A percentile compares a stretch with the other conserved stretches of the same genome.
These are phyloP conservation scores for Phytophthora pistaciae DNA, from an alignment of 352 stramenopile species.

Conservation along the genomic window DNA sequence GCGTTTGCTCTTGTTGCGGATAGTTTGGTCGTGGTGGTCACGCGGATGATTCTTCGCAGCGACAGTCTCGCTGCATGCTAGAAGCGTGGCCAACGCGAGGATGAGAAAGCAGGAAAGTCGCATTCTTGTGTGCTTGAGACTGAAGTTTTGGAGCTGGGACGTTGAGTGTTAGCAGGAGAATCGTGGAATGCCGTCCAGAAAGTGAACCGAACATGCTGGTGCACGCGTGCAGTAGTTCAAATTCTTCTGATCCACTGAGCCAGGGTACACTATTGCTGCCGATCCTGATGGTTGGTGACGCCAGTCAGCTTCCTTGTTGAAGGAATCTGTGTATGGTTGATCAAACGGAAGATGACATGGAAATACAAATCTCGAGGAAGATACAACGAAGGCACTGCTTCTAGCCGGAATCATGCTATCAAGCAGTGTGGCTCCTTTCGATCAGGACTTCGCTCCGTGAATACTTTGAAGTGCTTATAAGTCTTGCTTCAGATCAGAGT, in stretches of 20 bases:
- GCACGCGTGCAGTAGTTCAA: not conserved
- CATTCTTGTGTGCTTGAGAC: constrained; percentile 11
- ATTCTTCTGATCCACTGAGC: not conserved
- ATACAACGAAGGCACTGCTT: constrained; percentile 1
- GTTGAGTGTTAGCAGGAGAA: constrained; percentile 1
- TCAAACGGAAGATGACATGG: not conserved
- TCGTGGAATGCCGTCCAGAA: not conserved
- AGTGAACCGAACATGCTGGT: not conserved
- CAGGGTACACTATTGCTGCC: not conserved
- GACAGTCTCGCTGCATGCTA: constrained; percentile 3
- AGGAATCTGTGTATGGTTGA: not conserved
- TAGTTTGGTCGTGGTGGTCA: constrained; percentile 4
- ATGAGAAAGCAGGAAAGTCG: constrained; percentile 8
- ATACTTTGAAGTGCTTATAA: too few relatives aligned
- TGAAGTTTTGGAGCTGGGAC: not conserved
- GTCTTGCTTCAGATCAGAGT: too few relatives aligned
- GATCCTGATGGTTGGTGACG: not conserved
- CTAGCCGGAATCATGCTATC: too few relatives aligned
- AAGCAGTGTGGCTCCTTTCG: too few relatives aligned
- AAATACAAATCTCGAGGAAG: constrained; percentile 1
- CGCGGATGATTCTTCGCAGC: not conserved
- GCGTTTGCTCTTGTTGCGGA: not conserved
- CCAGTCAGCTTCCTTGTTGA: not conserved
- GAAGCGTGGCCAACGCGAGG: constrained; percentile 11
- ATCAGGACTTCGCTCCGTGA: too few relatives aligned